Evolutionary conservation across 169 alveolate genomes (phyloP).

Genomic region (Prorocentrum cordatum): DNA sequence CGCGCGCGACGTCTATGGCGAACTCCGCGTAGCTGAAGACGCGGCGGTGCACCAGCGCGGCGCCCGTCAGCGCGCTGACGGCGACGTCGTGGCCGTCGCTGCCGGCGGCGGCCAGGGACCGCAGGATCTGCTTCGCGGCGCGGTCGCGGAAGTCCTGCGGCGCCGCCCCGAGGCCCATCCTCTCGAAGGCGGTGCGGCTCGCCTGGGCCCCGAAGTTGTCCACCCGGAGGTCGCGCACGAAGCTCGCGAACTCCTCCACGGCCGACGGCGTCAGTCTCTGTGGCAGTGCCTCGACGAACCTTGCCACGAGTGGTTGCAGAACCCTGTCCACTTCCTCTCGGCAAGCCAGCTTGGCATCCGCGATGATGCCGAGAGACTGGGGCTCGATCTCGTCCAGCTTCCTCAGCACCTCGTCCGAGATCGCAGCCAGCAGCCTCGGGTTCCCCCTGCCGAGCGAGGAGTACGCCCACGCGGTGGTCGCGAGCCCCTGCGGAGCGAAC

Average conservation of each 20-base stretch:
- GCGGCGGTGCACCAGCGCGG: slow-evolving; percentile 11
- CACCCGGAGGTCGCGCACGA: slow-evolving; percentile 15
- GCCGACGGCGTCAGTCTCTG: neutral
- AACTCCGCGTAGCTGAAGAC: slow-evolving; percentile 9
- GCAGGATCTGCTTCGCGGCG: neutral
- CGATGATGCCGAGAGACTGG: slow-evolving; percentile 6
- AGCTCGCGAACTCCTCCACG: neutral
- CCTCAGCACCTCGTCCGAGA: slow-evolving; percentile 15
- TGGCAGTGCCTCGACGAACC: neutral
- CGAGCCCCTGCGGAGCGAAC: no score
- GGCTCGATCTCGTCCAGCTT: slow-evolving; percentile 32
- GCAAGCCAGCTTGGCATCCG: slow-evolving; percentile 38
- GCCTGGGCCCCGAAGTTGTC: slow-evolving; percentile 49
- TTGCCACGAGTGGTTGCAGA: slow-evolving; percentile 6
- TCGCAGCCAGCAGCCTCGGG: slow-evolving; percentile 29
- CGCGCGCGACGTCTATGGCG: neutral
- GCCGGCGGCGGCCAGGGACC: no score
- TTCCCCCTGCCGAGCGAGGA: no score
- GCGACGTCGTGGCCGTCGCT: neutral
- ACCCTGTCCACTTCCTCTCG: slow-evolving; percentile 9
- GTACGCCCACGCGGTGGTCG: no score
- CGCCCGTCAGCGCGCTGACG: neutral
- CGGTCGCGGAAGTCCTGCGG: neutral
- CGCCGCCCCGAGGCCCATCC: neutral
- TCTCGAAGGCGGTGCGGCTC: slow-evolving; percentile 2